Evolutionary conservation across 768 basidiomycete genomes (phyloP), one percentile per base, ranked within the genome.

Genomic region (Suillus luteus): DNA sequence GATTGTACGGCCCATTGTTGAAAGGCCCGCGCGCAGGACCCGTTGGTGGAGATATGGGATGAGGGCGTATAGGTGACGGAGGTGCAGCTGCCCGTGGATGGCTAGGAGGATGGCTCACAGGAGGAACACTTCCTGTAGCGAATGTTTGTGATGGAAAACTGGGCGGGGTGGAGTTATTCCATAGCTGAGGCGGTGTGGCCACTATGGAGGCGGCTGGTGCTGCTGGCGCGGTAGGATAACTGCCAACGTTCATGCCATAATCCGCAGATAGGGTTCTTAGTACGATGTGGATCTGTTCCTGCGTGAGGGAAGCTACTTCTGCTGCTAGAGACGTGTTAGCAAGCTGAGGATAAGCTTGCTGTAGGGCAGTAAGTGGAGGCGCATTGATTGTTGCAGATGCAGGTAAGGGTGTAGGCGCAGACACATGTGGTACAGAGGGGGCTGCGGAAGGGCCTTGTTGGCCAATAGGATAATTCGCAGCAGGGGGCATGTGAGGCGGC

Each of bases 241-340:
- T 68, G 46, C 71, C 68, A 65, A 74, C 72, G 59, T 74, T 67
- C 15, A 77, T 68, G 10, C 80, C 73, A 54, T 75, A 80, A 59
- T 77, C 76, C 1, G 82, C 79, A 19, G 78, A 72, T 5, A 93
- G 79, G 0, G 87, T 81, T 41, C 83, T 82, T 14, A 92, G 76
- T 75, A 92, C 85, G 55, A 83, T 74, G 65, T 90, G 86, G 43
- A 93, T 85, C 71, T 92, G 91, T 57, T 90, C 91, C 0, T 90
- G 89, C 2, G 89, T 90, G 17, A 93, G 81, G 41, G 86, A 80
- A 7, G 91, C 88, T 7, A 92, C 85, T 69, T 91, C 88, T 6
- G 88, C 85, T 9, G 87, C 87, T 44, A 93, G 82, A 19, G 83
- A 82, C 15, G 83, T 76, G 22, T 84, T 78, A 64, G 82, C 76